phyloP scores from a whole-genome alignment of 139 green algal genomes.

The Ulvella scutata region DNA sequence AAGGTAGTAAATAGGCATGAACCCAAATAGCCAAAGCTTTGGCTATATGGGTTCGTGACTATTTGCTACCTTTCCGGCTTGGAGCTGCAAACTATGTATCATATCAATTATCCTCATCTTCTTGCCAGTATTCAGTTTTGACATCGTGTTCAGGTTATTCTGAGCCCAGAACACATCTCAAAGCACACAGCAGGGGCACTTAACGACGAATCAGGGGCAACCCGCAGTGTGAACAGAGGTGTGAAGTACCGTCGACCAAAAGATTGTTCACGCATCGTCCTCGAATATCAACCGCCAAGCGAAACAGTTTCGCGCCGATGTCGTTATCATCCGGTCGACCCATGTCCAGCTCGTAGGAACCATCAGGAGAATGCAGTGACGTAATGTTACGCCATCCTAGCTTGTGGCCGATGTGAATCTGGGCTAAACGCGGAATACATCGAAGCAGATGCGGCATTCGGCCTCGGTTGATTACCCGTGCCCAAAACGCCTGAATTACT shows the following conservation, averaged over 20 bases:
- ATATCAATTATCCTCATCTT: too few species aligned
- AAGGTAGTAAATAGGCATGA: too few species aligned
- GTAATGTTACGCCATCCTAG: not conserved
- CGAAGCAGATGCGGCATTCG: not conserved
- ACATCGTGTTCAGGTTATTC: too few species aligned
- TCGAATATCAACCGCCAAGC: not conserved
- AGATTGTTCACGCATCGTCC: conserved; percentile 3
- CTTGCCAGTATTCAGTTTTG: too few species aligned
- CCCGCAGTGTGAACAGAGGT: not conserved
- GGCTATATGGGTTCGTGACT: too few species aligned
- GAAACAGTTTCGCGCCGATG: not conserved
- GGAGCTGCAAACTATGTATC: too few species aligned
- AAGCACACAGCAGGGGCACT: not conserved
- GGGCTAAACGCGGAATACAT: not conserved
- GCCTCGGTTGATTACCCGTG: not conserved
- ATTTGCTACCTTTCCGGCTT: too few species aligned
- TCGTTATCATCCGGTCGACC: not conserved
- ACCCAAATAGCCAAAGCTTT: too few species aligned
- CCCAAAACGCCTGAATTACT: not conserved
- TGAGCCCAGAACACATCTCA: too few species aligned
- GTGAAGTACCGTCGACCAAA: not conserved
- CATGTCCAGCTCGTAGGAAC: not conserved
- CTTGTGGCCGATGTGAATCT: not conserved
- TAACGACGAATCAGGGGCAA: not conserved
- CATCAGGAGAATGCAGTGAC: not conserved